Evolutionary conservation across 2,329 filamentous ascomycete species (phyloP).

Genomic region (Pyrenochaeta sp.): DNA sequence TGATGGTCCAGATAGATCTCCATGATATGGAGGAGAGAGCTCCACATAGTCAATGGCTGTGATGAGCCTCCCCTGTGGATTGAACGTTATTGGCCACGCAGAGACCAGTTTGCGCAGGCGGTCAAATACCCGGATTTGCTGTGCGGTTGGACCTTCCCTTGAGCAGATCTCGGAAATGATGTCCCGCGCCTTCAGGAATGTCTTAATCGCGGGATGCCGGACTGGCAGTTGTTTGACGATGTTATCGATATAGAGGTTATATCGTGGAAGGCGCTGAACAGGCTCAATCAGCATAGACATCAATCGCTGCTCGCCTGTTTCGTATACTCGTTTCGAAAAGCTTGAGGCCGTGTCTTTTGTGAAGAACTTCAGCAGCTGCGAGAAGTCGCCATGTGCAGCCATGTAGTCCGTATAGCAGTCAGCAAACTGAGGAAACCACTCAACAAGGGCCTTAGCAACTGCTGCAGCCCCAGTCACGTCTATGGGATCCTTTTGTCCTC

Average conservation of each 20-base stretch:
- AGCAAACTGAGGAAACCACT: conserved; percentile 93
- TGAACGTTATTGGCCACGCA: conserved; percentile 76
- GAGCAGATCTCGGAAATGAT: conserved; percentile 97
- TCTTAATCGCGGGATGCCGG: conserved; percentile 82
- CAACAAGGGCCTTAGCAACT: conserved; percentile 81
- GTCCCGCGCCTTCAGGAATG: conserved; percentile 87
- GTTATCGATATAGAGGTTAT: conserved; percentile 95
- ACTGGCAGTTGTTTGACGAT: conserved; percentile 87
- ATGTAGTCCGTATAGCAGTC: conserved; percentile 95
- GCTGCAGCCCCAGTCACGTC: conserved; percentile 81
- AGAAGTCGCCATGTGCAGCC: conserved; percentile 85
- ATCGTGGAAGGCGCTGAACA: conserved; percentile 90
- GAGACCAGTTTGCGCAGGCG: conserved; percentile 79
- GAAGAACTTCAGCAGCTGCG: conserved; percentile 79
- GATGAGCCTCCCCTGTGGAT: conserved; percentile 80
- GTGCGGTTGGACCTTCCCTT: conserved; percentile 75
- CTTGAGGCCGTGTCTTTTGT: conserved; percentile 80
- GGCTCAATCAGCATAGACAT: conserved; percentile 95
- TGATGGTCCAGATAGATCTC: conserved; percentile 56
- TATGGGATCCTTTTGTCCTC: conserved; percentile 54
- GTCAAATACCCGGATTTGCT: conserved; percentile 77
- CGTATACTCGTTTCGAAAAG: conserved; percentile 80
- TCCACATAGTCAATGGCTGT: conserved; percentile 83
- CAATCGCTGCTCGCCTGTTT: conserved; percentile 87
- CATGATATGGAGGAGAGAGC: conserved; percentile 74